Conservation (phyloP, 1,139 yeast genomes). For the Pneumocystis carinii region DNA sequence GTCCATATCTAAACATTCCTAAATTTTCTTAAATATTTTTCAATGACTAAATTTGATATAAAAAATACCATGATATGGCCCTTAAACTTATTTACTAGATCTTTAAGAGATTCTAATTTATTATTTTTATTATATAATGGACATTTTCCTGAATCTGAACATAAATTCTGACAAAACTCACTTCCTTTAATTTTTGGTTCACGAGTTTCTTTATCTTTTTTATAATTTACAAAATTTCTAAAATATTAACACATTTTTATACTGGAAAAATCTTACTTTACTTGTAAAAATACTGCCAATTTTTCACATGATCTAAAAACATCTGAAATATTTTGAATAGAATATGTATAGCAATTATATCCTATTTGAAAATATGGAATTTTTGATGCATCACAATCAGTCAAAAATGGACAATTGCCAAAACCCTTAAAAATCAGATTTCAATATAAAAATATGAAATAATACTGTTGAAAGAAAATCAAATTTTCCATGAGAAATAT, state of each 20-base stretch:
- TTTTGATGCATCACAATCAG: not conserved
- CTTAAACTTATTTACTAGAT: not conserved
- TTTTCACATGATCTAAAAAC: not conserved
- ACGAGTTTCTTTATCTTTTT: not conserved
- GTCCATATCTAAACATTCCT: not conserved
- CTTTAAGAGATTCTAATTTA: not conserved
- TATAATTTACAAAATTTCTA: not conserved
- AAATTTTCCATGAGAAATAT: too few species aligned
- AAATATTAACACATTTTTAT: not conserved
- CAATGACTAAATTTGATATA: not conserved
- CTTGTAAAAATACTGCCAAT: not conserved
- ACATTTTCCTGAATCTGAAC: not conserved
- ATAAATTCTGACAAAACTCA: not conserved
- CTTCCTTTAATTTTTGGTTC: not conserved
- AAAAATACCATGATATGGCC: not conserved
- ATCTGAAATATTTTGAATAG: not conserved
- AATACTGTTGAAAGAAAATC: too few species aligned
- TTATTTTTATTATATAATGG: not conserved
- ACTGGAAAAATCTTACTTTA: not conserved
- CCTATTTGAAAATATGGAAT: not conserved
- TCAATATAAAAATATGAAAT: too few species aligned
- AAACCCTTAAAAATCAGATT: too few species aligned
- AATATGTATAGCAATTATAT: not conserved
- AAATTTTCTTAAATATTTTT: not conserved
- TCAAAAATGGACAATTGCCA: not conserved